phyloP scores from a whole-genome alignment of 768 basidiomycete species.

The Leccinum uliginosum region DNA sequence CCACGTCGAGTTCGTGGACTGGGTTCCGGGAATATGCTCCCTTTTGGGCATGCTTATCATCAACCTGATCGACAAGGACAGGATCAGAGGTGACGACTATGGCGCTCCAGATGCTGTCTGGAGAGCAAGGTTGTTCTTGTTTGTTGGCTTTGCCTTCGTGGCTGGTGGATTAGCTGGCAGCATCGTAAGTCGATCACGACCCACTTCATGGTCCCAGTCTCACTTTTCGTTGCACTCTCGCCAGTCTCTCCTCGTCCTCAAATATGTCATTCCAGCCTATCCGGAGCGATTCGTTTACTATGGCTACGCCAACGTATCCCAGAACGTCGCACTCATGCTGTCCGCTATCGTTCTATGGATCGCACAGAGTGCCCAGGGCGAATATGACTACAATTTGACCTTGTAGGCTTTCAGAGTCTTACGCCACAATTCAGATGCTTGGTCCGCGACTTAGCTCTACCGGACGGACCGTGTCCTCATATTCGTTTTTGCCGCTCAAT shows the following conservation, averaged over 20 bases:
- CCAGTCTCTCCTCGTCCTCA: constrained; percentile 85
- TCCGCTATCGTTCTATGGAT: constrained; percentile 90
- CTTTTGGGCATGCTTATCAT: constrained; percentile 89
- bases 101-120: constrained; percentile 84
- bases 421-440: background rate
- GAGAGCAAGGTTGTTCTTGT: constrained; percentile 85
- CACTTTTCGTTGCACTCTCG: background rate
- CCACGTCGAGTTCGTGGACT: constrained; percentile 91
- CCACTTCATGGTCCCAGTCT: background rate
- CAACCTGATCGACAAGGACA: constrained; percentile 93
- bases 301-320: constrained; percentile 93
- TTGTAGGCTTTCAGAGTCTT: constrained; percentile 33
- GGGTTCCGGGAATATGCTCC: constrained; percentile 95
- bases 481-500: background rate
- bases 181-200: constrained; percentile 56
- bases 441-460: background rate
- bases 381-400: constrained; percentile 92
- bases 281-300: constrained; percentile 80
- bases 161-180: constrained; percentile 98
- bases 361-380: constrained; percentile 77
- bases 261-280: constrained; percentile 77
- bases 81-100: constrained; percentile 75
- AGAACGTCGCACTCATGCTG: constrained; percentile 81
- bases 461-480: background rate
- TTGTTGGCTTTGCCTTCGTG: constrained; percentile 96